phyloP scores from a whole-genome alignment of 768 basidiomycete species.

The Kockovaella imperatae region DNA sequence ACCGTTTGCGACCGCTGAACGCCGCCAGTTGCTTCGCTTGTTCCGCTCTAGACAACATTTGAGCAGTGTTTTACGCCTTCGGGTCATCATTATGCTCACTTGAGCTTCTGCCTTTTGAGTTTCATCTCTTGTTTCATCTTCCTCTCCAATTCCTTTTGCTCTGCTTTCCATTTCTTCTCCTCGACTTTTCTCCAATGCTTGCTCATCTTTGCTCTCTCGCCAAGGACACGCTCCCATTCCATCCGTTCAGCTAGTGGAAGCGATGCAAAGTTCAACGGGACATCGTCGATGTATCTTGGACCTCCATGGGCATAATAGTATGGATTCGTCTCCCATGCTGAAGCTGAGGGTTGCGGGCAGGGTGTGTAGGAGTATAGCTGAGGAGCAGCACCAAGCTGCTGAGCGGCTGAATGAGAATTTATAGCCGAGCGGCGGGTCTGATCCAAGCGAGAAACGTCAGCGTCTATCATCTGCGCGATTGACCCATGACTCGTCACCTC shows the following conservation, averaged over 20 bases:
- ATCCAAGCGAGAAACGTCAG: no score
- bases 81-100: slow-evolving; percentile 12
- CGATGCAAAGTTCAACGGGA: no score
- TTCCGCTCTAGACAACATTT: no score
- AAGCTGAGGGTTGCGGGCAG: no score
- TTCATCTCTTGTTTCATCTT: slow-evolving; percentile 9
- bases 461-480: no score
- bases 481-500: no score
- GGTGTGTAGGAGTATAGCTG: no score
- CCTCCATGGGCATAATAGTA: no score
- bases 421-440: no score
- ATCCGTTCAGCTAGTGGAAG: not conserved
- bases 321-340: not conserved
- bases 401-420: slow-evolving; percentile 2
- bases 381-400: not conserved
- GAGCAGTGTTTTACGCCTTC: not conserved
- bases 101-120: slow-evolving; percentile 12
- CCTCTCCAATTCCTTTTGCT: slow-evolving; percentile 10
- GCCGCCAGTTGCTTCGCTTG: no score
- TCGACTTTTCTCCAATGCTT: slow-evolving; percentile 6
- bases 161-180: slow-evolving; percentile 5
- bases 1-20: not conserved
- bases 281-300: no score
- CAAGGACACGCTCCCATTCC: not conserved
- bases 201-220: slow-evolving; percentile 6